Evolutionary conservation across 257 asterid species (phyloP), one percentile per base, ranked within the genome.

Genomic region (Solanum medicagineum): DNA sequence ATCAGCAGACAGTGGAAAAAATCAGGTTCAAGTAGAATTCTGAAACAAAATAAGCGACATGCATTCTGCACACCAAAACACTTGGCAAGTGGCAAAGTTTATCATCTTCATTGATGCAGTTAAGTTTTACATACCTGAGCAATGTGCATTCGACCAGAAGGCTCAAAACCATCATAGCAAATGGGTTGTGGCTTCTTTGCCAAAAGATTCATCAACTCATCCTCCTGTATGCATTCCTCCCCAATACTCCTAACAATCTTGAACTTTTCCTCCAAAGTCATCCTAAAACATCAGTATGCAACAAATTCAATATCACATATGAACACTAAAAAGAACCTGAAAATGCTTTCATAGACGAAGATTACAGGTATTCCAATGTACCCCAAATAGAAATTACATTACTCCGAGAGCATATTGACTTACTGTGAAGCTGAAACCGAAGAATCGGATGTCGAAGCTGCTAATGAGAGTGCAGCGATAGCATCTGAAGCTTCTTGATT

Each of bases 111-210:
- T 26, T 53, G 14, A 6, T 16, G 29, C 40, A 79, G 47, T 16
- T 51, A 53, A 6, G 17, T 45, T 79, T 17, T 53, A 79, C 11
- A 75, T 24, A 95, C 99, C 98, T 95, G 98, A 49, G 99, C 99
- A 84, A 95, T 95, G 87, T 95, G 98, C 99, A 95, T 95, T 86
- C 98, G 93, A 15, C 99, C 99, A 36, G 99, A 95, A 22, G 97
- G 98, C 83, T 96, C 99, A 82, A 96, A 93, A 15, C 98, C 98
- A 82, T 94, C 99, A 49, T 94, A 96, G 90, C 98, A 94, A 79
- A 93, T 65, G 49, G 94, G 95, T 7, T 92, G 89, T 36, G 93
- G 93, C 87, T 93, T 94, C 63, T 93, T 93, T 2, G 91, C 91
- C 90, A 96, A 89, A 42, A 96, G 88, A 83, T 91, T 87, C 92